A percentile compares a stretch with the other conserved stretches of the same genome.
Conservation (phyloP, 176 grass and related monocot genomes). For the Avena insularis region DNA sequence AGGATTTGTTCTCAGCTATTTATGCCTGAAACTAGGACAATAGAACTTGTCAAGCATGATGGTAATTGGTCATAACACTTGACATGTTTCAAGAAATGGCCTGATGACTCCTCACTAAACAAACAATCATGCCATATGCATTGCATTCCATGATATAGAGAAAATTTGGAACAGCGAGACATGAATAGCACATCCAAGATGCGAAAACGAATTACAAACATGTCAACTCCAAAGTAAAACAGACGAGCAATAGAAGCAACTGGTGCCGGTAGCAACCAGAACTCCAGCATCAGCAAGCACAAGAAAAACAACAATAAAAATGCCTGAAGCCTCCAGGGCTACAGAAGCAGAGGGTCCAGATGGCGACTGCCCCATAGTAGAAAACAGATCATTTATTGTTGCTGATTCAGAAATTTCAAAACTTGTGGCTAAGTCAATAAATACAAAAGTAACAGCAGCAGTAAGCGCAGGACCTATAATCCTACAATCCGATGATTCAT, state of each 20-base stretch:
- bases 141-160: too few species aligned
- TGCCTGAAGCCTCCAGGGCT: background rate
- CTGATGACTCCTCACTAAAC: too few species aligned
- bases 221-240: slow-evolving; percentile 30
- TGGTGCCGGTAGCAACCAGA: background rate
- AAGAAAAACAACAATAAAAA: slow-evolving; percentile 33
- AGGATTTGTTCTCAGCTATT: too few species aligned
- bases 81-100: too few species aligned
- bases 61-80: too few species aligned
- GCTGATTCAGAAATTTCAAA: slow-evolving; percentile 15
- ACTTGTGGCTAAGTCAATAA: background rate
- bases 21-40: too few species aligned
- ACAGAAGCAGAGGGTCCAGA: background rate
- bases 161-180: too few species aligned
- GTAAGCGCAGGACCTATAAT: background rate
- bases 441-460: background rate
- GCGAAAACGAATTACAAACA: background rate
- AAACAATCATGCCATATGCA: too few species aligned
- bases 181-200: too few species aligned
- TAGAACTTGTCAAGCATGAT: too few species aligned
- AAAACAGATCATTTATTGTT: background rate
- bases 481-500: slow-evolving; percentile 18
- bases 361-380: background rate
- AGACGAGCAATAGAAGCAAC: slow-evolving; percentile 9
- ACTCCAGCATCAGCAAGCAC: background rate